These are phyloP conservation scores for Ophiostoma ips DNA, from an alignment of 2,329 filamentous ascomycete species.

Conservation along the genomic window DNA sequence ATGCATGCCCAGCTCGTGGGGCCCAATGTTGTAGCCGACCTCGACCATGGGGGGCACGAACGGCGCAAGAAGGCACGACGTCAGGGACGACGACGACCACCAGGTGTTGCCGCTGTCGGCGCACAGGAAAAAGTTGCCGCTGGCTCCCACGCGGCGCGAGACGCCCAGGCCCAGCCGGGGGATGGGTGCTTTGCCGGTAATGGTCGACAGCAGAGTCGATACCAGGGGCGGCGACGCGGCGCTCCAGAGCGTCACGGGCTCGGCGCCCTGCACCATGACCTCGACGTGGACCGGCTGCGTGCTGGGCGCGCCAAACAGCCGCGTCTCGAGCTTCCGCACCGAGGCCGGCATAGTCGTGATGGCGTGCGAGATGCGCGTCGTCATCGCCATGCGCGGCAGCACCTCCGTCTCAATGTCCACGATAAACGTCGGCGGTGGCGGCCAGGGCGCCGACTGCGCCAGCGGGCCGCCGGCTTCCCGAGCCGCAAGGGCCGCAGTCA, in stretches of 20 bases:
- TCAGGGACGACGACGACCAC: slow-evolving; percentile 10
- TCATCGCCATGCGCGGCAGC: slow-evolving; percentile 25
- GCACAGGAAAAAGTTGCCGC: slow-evolving; percentile 23
- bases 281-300: slow-evolving; percentile 23
- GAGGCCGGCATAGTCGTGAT: slow-evolving; percentile 1
- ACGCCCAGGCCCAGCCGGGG: slow-evolving; percentile 16
- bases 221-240: slow-evolving; percentile 19
- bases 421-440: slow-evolving; percentile 16
- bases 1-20: slow-evolving; percentile 20
- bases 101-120: slow-evolving; percentile 29
- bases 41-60: slow-evolving; percentile 25
- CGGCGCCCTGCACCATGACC: slow-evolving; percentile 15
- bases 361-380: slow-evolving; percentile 20
- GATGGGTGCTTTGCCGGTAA: background rate
- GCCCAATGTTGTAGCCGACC: slow-evolving; percentile 25
- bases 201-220: background rate
- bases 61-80: slow-evolving; percentile 9
- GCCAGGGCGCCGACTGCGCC: background rate
- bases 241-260: slow-evolving; percentile 4
- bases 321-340: slow-evolving; percentile 1
- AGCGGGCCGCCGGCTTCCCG: background rate
- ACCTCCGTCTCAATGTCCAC: slow-evolving; percentile 26
- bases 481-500: background rate
- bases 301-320: slow-evolving; percentile 5
- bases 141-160: slow-evolving; percentile 7